phyloP scores from a whole-genome alignment of 768 basidiomycete genomes.

The Boletales sp. region DNA sequence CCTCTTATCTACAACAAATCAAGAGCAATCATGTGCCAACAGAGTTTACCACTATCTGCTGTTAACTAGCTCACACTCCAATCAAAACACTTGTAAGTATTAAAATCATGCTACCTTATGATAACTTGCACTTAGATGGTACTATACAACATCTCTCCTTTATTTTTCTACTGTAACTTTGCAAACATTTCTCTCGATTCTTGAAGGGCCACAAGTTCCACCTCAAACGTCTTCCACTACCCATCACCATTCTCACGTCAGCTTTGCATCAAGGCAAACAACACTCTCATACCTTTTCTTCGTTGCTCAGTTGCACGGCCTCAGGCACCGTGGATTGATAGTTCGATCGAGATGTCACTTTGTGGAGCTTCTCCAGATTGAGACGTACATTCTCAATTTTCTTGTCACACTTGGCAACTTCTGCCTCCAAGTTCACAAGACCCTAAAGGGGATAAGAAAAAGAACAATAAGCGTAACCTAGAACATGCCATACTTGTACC shows the following conservation, averaged over 20 bases:
- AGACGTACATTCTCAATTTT: conserved; percentile 69
- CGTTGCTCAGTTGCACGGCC: conserved; percentile 26
- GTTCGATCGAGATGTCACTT: conserved; percentile 66
- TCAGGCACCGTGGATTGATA: conserved; percentile 80
- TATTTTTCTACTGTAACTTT: conserved; percentile 47
- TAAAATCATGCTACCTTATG: too few species aligned
- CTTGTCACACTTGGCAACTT: conserved; percentile 88
- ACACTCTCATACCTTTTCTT: conserved; percentile 63
- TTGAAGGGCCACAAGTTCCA: conserved; percentile 72
- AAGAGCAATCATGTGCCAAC: too few species aligned
- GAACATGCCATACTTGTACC: conserved; percentile 60
- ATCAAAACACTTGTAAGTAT: too few species aligned
- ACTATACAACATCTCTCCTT: too few species aligned
- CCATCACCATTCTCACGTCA: not conserved
- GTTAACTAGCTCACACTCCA: too few species aligned
- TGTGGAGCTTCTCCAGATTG: conserved; percentile 73
- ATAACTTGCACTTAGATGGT: too few species aligned
- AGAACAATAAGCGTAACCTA: not conserved
- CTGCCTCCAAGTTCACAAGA: conserved; percentile 82
- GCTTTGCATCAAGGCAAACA: not conserved
- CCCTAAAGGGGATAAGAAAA: conserved; percentile 48
- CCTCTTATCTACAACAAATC: too few species aligned
- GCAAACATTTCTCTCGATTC: conserved; percentile 74
- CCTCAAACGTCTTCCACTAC: conserved; percentile 73
- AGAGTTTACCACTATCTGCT: too few species aligned